phyloP scores from a whole-genome alignment of 2,329 filamentous ascomycete genomes.

The Onygena corvina region DNA sequence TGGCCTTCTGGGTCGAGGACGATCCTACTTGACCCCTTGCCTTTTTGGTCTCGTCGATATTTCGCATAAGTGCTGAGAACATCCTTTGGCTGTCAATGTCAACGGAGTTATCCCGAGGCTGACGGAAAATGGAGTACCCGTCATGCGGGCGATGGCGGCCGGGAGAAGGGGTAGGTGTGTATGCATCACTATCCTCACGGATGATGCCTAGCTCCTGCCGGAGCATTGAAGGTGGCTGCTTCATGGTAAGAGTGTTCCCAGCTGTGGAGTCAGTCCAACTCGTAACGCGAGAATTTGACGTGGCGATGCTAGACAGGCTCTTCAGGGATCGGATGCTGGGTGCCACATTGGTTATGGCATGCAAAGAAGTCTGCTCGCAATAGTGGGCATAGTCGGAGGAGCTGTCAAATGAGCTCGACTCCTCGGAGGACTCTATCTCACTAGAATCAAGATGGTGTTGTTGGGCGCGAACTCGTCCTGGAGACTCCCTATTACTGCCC shows the following conservation, averaged over 20 bases:
- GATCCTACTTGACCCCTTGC: neutral
- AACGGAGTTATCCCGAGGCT: constrained; percentile 17
- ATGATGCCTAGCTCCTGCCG: constrained; percentile 34
- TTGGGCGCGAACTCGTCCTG: neutral
- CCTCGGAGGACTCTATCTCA: neutral
- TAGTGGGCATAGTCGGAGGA: constrained; percentile 1
- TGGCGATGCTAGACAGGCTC: constrained; percentile 27
- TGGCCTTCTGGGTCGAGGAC: constrained; percentile 9
- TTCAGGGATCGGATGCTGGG: constrained; percentile 19
- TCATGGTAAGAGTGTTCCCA: constrained; percentile 30
- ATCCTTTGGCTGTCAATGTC: constrained; percentile 22
- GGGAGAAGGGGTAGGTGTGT: constrained; percentile 18
- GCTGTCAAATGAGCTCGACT: neutral
- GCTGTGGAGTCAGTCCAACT: constrained; percentile 39
- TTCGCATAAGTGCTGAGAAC: constrained; percentile 26
- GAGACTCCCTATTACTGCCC: neutral
- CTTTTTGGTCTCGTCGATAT: constrained; percentile 19
- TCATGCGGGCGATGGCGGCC: constrained; percentile 19
- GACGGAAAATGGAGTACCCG: constrained; percentile 22
- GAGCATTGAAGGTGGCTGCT: constrained; percentile 23
- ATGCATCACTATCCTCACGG: constrained; percentile 29
- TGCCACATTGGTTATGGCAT: constrained; percentile 7
- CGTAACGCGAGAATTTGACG: constrained; percentile 34
- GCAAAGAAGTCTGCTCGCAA: neutral
- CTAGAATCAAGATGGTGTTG: neutral